Base-by-base conservation (phyloP, 2,329 filamentous ascomycete species). In the Phialophora verrucosa region DNA sequence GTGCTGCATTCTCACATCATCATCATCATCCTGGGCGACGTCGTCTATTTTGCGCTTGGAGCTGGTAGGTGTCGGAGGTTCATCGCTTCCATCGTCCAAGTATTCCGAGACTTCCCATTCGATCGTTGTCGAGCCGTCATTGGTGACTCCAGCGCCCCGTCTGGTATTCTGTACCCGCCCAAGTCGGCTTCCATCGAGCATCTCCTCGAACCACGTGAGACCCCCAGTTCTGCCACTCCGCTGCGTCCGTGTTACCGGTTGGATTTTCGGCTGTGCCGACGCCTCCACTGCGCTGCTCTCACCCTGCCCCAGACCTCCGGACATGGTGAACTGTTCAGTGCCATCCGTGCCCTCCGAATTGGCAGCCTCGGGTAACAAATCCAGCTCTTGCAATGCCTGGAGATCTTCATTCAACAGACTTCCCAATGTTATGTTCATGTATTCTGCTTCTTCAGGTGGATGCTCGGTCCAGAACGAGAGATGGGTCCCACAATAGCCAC, bases 61-160 rank as follows among this genome's bases (percentile, higher is more conserved):
- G 23, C 70, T 61, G 20, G 67, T 56, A 2, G 63, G 29, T 31
- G 63, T 63, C n/a, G 58, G 29, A 14, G 61, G 35, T 25, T 27
- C 47, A n/a, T 58, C 68, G 10, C 32, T 68, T 3, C 64, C 70
- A 20, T 72, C 70, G 11, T 70, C 67, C 17, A 65, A 38, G 83
- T 86, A 93, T 78, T 97, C 93, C 47, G 89, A 83, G 69, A 97
- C 84, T 78, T 96, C 92, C 91, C 92, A 96, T 74, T 95, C 90
- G 11, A 95, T 84, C 53, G 82, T 86, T 44, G 88, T 85, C 31
- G 81, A 83, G 17, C 89, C 89, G 75, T 91, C 88, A n/a, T 80
- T 79, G 59, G 85, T 88, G 38, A 83, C 79, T 29, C 87, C 85
- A 64, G 85, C 84, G 17, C 87, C 86, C 66, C 82, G 83, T 74